Evolutionary conservation across 1,139 yeast genomes (phyloP), one percentile per base, ranked within the genome.

Genomic region (Yamadazyma jaroonii): DNA sequence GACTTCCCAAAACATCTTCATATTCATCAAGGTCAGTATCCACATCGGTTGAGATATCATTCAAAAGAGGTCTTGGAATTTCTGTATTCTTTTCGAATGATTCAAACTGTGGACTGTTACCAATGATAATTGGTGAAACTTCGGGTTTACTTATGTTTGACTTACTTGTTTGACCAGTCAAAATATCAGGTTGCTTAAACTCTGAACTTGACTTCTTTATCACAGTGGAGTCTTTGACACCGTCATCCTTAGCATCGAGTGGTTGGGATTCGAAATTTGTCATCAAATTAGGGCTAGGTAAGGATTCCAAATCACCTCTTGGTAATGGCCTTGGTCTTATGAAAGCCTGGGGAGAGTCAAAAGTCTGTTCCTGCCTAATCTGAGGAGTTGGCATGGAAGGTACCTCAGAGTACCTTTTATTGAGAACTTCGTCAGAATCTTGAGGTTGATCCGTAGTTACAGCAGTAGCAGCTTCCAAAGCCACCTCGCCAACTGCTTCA

Each of bases 1-100:
- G 37, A 28, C 34, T 31, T 20, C 25, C 24, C 12, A 37, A 34
- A 10, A 38, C 39, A 35, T 39, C 42, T 29, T 31, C 39, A 25
- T 25, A 36, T 20, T 36, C 39, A 26, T 39, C 42, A n/a, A 26
- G 3, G 6, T 35, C 39, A 8, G 40, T 37, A 11, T 43, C 48
- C 5, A 26, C 46, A n/a, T 50, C 53, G 6, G 42, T 35, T 4
- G 11, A 29, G 10, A 49, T 31, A 8, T 50, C 53, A 31, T 44
- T 43, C 25, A 50, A 43, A 5, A 41, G 31, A 3, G 54, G 54
- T 10, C 28, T 38, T 10, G 47, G 45, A 20, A 50, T 47, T 13
- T 20, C 27, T 24, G 14, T 22, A 9, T 17, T 7, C 6, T 22
- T 27, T 12, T 14, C 20, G 22, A 22, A 9, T 12, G 21, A 3